Evolutionary conservation across 148 eudicot species (phyloP).

Genomic region (Suaeda aralocaspica): DNA sequence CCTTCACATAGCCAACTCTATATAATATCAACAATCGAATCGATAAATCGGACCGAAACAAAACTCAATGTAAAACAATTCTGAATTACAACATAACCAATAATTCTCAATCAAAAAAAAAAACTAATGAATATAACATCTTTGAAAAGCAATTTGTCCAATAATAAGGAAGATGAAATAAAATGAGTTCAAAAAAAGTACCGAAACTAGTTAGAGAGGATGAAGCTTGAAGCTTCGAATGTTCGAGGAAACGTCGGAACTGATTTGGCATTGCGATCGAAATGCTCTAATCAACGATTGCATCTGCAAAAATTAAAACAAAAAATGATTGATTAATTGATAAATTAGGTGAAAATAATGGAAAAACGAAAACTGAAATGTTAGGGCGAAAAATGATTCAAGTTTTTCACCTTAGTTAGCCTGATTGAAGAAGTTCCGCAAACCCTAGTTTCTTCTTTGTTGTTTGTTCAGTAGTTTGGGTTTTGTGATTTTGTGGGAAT

Average conservation of each 20-base stretch:
- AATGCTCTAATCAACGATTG: conserved; percentile 22
- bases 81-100: neutral
- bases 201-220: conserved; percentile 22
- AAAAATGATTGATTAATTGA: neutral
- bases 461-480: neutral
- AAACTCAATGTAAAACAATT: no score
- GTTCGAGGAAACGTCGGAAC: conserved; percentile 7
- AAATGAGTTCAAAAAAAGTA: conserved; percentile 3
- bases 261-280: conserved; percentile 23
- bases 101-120: no score
- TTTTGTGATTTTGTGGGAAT: neutral
- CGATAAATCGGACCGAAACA: neutral
- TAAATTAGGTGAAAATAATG: neutral
- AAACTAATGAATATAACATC: no score
- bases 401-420: neutral
- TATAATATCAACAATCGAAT: neutral
- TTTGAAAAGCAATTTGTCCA: no score
- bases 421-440: neutral
- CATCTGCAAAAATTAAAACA: conserved; percentile 7
- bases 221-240: conserved; percentile 20
- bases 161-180: neutral
- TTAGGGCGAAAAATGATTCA: neutral
- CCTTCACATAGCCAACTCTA: no score
- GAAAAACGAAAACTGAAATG: neutral
- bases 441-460: no score